These are phyloP conservation scores for Saturnispora hagleri DNA, from an alignment of 805 yeast species.

Conservation along the genomic window DNA sequence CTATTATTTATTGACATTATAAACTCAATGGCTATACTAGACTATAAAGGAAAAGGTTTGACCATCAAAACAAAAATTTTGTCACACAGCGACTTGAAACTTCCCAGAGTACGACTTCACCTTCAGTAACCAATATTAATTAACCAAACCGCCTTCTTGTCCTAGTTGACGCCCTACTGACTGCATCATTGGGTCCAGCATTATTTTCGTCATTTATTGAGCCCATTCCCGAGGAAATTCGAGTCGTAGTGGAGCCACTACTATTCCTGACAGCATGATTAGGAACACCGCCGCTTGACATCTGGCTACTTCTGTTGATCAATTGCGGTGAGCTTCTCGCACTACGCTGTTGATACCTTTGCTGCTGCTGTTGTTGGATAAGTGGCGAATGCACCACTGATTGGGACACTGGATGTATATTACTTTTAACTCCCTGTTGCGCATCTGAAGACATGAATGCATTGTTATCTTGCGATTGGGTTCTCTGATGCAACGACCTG, in stretches of 20 bases:
- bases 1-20: background rate
- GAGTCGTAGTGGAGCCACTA: background rate
- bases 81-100: conserved; percentile 9
- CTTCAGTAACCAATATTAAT: background rate
- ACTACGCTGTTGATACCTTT: background rate
- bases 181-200: background rate
- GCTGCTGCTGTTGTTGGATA: background rate
- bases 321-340: background rate
- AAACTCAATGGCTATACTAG: background rate
- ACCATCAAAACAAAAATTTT: conserved; percentile 4
- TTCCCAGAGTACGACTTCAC: conserved; percentile 1
- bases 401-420: background rate
- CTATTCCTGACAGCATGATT: background rate
- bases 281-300: background rate
- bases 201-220: background rate
- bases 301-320: background rate
- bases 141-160: conserved; percentile 6
- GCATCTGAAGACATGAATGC: background rate
- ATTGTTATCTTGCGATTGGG: background rate
- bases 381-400: background rate
- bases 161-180: background rate
- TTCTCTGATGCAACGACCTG: background rate
- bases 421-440: background rate
- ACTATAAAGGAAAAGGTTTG: background rate
- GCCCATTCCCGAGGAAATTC: background rate